phyloP scores from a whole-genome alignment of 2,329 filamentous ascomycete genomes.

The Laburnicola sp. region DNA sequence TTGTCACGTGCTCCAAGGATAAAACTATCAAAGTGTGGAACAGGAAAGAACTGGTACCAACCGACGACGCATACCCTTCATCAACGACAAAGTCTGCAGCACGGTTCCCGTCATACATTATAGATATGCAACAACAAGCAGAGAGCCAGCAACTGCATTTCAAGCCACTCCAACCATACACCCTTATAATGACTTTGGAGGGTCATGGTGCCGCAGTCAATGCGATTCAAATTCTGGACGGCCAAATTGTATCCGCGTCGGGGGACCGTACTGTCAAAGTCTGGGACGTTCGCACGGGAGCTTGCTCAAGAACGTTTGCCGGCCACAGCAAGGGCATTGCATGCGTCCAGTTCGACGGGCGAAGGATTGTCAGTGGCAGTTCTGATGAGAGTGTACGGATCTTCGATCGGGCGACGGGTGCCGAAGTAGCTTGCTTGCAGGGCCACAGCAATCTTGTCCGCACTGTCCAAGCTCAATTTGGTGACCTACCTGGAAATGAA shows the following conservation, averaged over 20 bases:
- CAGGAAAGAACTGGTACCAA: conserved; percentile 56
- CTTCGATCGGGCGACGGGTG: conserved; percentile 81
- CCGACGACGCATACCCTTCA: conserved; percentile 45
- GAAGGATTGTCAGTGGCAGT: conserved; percentile 91
- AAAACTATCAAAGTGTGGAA: conserved; percentile 97
- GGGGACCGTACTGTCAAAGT: conserved; percentile 92
- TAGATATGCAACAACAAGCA: conserved; percentile 52
- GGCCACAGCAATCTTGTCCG: conserved; percentile 85
- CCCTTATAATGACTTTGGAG: conserved; percentile 75
- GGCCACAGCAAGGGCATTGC: conserved; percentile 96
- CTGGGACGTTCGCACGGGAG: conserved; percentile 84
- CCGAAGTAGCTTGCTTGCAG: conserved; percentile 84
- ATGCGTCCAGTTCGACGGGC: conserved; percentile 94
- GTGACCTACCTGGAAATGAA: conserved; percentile 78
- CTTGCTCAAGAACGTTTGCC: conserved; percentile 74
- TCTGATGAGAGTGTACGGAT: conserved; percentile 96
- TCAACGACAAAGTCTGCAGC: conserved; percentile 49
- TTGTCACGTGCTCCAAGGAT: conserved; percentile 97
- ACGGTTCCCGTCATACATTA: conserved; percentile 57
- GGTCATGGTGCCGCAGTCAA: conserved; percentile 94
- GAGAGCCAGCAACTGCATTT: conserved; percentile 48
- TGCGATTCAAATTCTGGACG: conserved; percentile 84
- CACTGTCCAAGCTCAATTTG: conserved; percentile 93
- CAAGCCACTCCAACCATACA: conserved; percentile 68
- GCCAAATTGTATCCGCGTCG: conserved; percentile 90